Conservation (phyloP, 1,284 basidiomycete species). For the Trametes versicolor region DNA sequence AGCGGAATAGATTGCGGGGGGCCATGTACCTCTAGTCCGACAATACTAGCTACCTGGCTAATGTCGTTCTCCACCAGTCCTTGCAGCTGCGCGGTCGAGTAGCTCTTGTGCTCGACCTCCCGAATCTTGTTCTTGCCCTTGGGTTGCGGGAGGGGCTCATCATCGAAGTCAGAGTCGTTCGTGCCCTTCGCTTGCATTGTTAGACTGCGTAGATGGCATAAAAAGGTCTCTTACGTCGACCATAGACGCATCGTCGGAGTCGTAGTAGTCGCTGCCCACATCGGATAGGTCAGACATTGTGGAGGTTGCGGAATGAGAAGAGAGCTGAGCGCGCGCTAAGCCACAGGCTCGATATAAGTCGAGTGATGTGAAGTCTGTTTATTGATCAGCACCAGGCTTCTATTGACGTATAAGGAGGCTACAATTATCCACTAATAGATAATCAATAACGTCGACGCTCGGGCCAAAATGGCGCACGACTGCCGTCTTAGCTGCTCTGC, state of each 20-base stretch:
- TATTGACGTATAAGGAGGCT: too few relatives aligned
- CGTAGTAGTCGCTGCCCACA: constrained; percentile 42
- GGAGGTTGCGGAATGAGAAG: constrained; percentile 10
- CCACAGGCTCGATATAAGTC: too few relatives aligned
- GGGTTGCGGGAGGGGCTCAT: constrained; percentile 32
- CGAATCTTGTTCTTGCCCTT: constrained; percentile 44
- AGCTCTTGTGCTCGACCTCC: constrained; percentile 46
- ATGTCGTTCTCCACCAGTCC: constrained; percentile 57
- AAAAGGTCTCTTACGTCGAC: constrained; percentile 37
- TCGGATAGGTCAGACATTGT: constrained; percentile 47
- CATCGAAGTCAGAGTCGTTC: constrained; percentile 44
- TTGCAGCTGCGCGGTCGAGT: constrained; percentile 52
- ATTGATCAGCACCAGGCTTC: too few relatives aligned
- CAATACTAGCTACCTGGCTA: constrained; percentile 56
- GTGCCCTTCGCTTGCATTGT: constrained; percentile 34
- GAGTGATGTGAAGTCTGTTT: too few relatives aligned
- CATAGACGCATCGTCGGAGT: constrained; percentile 40
- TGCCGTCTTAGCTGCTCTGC: too few relatives aligned
- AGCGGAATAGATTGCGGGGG: constrained; percentile 22
- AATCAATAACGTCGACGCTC: too few relatives aligned
- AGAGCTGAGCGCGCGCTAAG: too few relatives aligned
- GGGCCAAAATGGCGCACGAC: too few relatives aligned
- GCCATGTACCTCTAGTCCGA: constrained; percentile 57
- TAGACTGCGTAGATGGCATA: constrained; percentile 2
- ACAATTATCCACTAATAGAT: too few relatives aligned